Evolutionary conservation across 108 stramenopile genomes (phyloP), one percentile per base, ranked within the genome.

Genomic region (Cyclostephanos tholiformis): DNA sequence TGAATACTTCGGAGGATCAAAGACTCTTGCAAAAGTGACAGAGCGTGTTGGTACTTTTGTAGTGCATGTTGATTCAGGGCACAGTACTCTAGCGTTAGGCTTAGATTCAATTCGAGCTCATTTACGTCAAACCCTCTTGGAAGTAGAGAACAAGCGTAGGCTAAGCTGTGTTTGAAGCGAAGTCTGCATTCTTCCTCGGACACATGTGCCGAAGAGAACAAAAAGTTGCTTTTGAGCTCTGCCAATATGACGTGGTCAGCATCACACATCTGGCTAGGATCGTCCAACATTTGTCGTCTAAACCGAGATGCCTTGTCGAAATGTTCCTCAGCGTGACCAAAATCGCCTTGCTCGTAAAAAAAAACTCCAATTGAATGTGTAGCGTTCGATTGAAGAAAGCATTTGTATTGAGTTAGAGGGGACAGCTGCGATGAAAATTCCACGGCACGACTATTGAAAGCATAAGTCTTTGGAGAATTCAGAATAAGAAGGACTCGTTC

Each of bases 1-100:
- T 80, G 83, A 27, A 70, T 55, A 13, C 70, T 67, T 39, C 79
- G 70, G 16, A 84, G 44, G 46, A 81, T 80, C 43, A 84, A 56
- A 9, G 79, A 75, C 38, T 84, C 83, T 35, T 84, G 83, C 46
- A 84, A 77, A 39, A 57, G 51, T 23, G 83, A 30, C 25, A 81
- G 23, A 4, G 83, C 75, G 0, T 67, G 12, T 64, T 78, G 77
- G 38, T 75, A 75, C n/a, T 68, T 68, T 19, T 70, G 57, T 32
- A 8, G 48, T 17, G 79, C 74, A 63, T 79, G 79, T 26, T 70
- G 30, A 30, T 74, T 75, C 13, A 79, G 72, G 8, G 79, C 79
- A 53, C 61, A 26, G 61, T 79, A 79, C 50, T 79, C 79, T 27
- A 79, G 46, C 11, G 79, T 79, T 36, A 75, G 60, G 20, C 74